Evolutionary conservation across 495 filamentous ascomycete genomes (phyloP).

Genomic region (Aspergillus olivimuriae): DNA sequence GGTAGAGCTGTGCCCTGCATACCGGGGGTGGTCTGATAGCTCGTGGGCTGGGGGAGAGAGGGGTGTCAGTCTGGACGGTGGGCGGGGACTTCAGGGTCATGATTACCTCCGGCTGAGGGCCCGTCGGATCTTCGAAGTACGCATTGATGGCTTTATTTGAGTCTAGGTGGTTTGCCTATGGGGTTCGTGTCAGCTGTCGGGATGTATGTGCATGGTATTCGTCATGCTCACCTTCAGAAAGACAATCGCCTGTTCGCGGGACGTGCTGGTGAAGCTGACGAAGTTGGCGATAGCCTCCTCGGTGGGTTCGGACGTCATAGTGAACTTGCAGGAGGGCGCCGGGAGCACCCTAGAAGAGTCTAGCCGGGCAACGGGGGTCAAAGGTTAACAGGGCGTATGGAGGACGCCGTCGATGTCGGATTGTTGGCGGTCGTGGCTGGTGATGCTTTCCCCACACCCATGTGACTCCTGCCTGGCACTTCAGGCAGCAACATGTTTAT

Average conservation of each 20-base stretch:
- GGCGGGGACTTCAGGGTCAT: too few species aligned
- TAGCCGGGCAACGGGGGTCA: too few species aligned
- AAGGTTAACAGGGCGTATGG: too few species aligned
- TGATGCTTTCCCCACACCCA: too few species aligned
- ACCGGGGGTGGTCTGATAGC: conserved; percentile 18
- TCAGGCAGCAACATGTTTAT: too few species aligned
- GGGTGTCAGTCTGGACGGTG: too few species aligned
- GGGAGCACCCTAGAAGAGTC: too few species aligned
- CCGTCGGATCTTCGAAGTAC: conserved; percentile 45
- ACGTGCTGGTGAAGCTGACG: conserved; percentile 39
- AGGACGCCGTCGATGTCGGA: too few species aligned
- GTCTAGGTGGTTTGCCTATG: conserved; percentile 43
- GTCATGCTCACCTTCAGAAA: conserved; percentile 36
- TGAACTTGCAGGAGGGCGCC: too few species aligned
- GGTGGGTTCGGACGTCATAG: conserved; percentile 38
- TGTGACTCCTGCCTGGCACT: too few species aligned
- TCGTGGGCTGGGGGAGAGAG: conserved; percentile 9
- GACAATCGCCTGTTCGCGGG: conserved; percentile 38
- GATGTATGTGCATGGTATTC: not conserved
- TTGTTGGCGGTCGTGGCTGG: too few species aligned
- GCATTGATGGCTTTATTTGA: conserved; percentile 47
- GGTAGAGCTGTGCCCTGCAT: conserved; percentile 4
- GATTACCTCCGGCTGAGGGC: conserved; percentile 30
- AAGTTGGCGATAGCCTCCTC: conserved; percentile 43
- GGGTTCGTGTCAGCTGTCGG: conserved; percentile 4